Percentiles rank a stretch among this genome's conserved stretches.
Conservation (phyloP, 495 filamentous ascomycete species). For the Amorphotheca resinae region DNA sequence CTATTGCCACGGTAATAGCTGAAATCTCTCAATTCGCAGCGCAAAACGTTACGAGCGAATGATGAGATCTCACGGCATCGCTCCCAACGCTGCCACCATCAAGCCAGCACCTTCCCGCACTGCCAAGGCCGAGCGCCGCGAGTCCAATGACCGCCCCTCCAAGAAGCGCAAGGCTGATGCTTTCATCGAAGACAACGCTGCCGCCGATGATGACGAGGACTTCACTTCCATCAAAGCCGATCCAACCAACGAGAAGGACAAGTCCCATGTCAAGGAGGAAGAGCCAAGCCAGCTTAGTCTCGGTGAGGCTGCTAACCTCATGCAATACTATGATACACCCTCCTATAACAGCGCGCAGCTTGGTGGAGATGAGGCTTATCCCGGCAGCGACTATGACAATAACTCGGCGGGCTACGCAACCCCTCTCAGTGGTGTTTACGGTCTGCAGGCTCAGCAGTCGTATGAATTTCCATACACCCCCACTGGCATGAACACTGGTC, state of each 20-base stretch:
- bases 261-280: constrained; percentile 6
- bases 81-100: constrained; percentile 15
- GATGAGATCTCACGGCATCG: constrained; percentile 42
- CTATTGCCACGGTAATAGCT: background rate
- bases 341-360: background rate
- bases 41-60: constrained; percentile 56
- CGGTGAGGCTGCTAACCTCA: constrained; percentile 6
- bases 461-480: constrained; percentile 4
- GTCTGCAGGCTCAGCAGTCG: constrained; percentile 2
- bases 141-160: background rate
- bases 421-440: background rate
- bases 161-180: constrained; percentile 13
- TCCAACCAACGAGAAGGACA: background rate
- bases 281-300: constrained; percentile 4
- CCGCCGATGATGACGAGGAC: constrained; percentile 11
- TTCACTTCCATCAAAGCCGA: constrained; percentile 12
- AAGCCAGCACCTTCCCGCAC: constrained; percentile 12
- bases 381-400: constrained; percentile 3
- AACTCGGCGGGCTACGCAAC: constrained; percentile 4
- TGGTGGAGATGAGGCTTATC: constrained; percentile 1
- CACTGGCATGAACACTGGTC: background rate
- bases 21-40: constrained; percentile 21
- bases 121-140: constrained; percentile 9
- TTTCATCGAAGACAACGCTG: constrained; percentile 9
- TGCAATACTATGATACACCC: constrained; percentile 14